phyloP scores from a whole-genome alignment of 2,329 filamentous ascomycete genomes.

The Fusarium floridanum region DNA sequence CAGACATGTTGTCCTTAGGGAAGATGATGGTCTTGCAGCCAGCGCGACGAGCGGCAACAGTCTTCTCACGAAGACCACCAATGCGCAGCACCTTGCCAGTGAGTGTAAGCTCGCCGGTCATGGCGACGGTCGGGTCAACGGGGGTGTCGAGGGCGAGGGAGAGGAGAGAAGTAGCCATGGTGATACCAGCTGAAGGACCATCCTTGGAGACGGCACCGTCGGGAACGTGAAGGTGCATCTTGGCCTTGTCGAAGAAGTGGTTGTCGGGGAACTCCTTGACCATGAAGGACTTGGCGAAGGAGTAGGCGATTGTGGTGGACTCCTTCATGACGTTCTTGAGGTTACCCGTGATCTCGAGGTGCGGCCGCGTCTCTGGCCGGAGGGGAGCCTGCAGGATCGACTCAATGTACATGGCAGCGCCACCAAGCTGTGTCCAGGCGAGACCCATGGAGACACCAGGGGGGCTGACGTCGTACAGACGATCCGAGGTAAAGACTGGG shows the following conservation, averaged over 20 bases:
- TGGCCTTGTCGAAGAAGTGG: constrained; percentile 95
- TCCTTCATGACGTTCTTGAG: constrained; percentile 98
- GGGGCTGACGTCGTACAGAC: constrained; percentile 93
- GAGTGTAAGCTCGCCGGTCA: constrained; percentile 97
- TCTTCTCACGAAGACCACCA: constrained; percentile 95
- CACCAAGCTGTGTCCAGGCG: constrained; percentile 97
- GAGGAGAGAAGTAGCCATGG: constrained; percentile 95
- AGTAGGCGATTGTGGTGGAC: constrained; percentile 94
- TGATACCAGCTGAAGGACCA: constrained; percentile 92
- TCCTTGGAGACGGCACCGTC: constrained; percentile 98
- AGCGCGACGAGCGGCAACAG: constrained; percentile 90
- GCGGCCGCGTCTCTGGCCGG: constrained; percentile 78
- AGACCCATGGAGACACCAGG: constrained; percentile 97
- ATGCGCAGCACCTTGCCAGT: constrained; percentile 97
- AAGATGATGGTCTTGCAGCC: constrained; percentile 96
- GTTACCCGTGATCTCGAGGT: constrained; percentile 93
- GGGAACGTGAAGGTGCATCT: constrained; percentile 94
- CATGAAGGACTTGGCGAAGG: constrained; percentile 91
- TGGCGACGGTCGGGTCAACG: constrained; percentile 89
- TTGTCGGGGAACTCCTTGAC: constrained; percentile 89
- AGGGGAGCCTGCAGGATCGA: constrained; percentile 91
- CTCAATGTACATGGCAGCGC: constrained; percentile 96
- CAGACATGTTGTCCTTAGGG: constrained; percentile 93
- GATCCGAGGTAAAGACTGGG: constrained; percentile 93
- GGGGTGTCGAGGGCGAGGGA: constrained; percentile 84